Base-by-base conservation (phyloP, 371 early-diverging fungal species). In the Phascolomyces articulosus region DNA sequence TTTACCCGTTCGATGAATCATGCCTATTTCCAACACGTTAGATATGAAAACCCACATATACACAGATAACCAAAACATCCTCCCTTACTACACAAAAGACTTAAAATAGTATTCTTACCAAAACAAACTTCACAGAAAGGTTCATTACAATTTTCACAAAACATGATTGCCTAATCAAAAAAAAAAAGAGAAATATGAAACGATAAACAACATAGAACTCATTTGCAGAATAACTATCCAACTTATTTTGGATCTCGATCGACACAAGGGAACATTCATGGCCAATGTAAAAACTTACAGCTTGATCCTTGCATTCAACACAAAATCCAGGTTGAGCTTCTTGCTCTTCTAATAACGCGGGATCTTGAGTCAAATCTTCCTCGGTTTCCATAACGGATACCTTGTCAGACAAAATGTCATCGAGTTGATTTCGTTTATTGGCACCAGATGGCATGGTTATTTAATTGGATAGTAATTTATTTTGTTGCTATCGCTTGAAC, bases 91-190 rank as follows among this genome's bases (percentile, higher is more conserved):
- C 8, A 44, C 31, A 21, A n/a, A 53, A 28, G 16, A 53, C 31
- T 11, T 20, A 57, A 10, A 23, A 40, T 38, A 41, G 13, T 10
- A 21, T 53, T 0, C 27, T 67, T 83, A 85, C 85, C 85, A 71
- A 79, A 92, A 73, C 98, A 96, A 20, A 96, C 96, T 68, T 93
- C 92, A 72, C 97, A 97, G 83, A 92, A 98, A 55, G 87, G 85
- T 63, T 95, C 95, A 34, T 79, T 80, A 63, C 95, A 95, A 60
- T 89, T 84, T 26, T 85, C 78, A 75, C 95, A 95, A 65, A 80
- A 86, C 21, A 86, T 70, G 24, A 79, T 79, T 2, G 93, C 86
- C 69, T 87, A 65, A 9, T n/a, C n/a, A n/a, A n/a, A n/a, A 59
- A 34, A 53, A 38, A 6, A 38, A 38, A 38, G 38, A 38, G 13